phyloP scores from a whole-genome alignment of 208 protist genomes.

The Crithidia fasciculata region DNA sequence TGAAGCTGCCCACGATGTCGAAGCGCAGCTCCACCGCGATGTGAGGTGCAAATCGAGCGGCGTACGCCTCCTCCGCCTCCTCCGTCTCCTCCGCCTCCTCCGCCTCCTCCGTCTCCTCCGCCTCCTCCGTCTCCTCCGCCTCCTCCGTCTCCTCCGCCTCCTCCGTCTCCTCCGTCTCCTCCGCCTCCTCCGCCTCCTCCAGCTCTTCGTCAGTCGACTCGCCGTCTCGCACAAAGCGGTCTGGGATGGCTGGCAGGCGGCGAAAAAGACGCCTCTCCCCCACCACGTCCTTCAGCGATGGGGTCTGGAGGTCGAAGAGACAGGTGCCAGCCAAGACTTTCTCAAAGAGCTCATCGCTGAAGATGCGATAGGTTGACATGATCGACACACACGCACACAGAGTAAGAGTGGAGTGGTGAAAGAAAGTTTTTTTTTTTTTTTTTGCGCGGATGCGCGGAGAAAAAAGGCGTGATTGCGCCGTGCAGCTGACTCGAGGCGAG shows the following conservation, averaged over 20 bases:
- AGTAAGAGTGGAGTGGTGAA: background rate
- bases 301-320: background rate
- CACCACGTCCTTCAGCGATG: background rate
- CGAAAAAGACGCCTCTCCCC: background rate
- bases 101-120: background rate
- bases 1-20: background rate
- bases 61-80: background rate
- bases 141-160: too few species aligned
- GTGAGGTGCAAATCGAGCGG: background rate
- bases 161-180: too few species aligned
- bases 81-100: background rate
- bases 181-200: too few species aligned
- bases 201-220: background rate
- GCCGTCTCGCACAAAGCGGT: background rate
- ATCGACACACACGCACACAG: too few species aligned
- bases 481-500: too few species aligned
- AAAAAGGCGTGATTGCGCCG: too few species aligned
- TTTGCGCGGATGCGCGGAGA: too few species aligned
- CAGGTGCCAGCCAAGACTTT: background rate
- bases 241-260: slow-evolving; percentile 7
- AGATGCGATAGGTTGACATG: too few species aligned
- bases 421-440: background rate
- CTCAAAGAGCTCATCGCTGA: too few species aligned
- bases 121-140: too few species aligned
- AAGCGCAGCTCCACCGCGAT: slow-evolving; percentile 2